Conservation (phyloP, 2,329 filamentous ascomycete species). For the Sclerotinia nivalis region DNA sequence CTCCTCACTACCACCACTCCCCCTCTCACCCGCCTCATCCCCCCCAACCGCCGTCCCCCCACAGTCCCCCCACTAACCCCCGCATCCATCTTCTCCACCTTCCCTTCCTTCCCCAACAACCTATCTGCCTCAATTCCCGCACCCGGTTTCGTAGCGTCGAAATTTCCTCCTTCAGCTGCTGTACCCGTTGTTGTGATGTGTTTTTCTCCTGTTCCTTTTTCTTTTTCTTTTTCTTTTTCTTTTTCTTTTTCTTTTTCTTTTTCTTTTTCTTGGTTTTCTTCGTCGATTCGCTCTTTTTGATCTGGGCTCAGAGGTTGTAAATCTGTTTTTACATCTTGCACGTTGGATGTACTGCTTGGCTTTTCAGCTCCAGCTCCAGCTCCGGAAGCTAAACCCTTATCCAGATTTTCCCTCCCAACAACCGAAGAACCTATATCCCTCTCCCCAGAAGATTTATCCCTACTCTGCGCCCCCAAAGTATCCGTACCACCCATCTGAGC, state of each 20-base stretch:
- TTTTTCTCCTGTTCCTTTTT: constrained; percentile 41
- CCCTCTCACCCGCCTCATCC: constrained; percentile 58
- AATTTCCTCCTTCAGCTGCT: constrained; percentile 64
- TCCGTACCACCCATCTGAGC: neutral
- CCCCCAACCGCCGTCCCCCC: constrained; percentile 66
- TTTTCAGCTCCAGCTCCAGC: neutral
- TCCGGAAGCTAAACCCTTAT: constrained; percentile 20
- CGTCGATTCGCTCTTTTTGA: constrained; percentile 28
- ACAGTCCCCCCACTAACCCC: constrained; percentile 67
- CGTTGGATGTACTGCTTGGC: neutral
- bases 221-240: constrained; percentile 56
- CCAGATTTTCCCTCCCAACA: constrained; percentile 27
- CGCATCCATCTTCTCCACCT: constrained; percentile 60
- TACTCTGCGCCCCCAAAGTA: too few relatives aligned
- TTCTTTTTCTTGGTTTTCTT: constrained; percentile 49
- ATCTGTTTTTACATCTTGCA: neutral
- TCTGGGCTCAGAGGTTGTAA: neutral
- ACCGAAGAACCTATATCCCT: neutral
- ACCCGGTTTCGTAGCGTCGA: constrained; percentile 63
- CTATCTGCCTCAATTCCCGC: constrained; percentile 68
- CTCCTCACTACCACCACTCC: constrained; percentile 43
- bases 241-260: constrained; percentile 47
- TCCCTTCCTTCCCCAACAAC: constrained; percentile 44
- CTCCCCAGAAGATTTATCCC: neutral
- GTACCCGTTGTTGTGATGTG: neutral